Conservation (phyloP, 2,329 filamentous ascomycete species). For the Diaporthe vexans region DNA sequence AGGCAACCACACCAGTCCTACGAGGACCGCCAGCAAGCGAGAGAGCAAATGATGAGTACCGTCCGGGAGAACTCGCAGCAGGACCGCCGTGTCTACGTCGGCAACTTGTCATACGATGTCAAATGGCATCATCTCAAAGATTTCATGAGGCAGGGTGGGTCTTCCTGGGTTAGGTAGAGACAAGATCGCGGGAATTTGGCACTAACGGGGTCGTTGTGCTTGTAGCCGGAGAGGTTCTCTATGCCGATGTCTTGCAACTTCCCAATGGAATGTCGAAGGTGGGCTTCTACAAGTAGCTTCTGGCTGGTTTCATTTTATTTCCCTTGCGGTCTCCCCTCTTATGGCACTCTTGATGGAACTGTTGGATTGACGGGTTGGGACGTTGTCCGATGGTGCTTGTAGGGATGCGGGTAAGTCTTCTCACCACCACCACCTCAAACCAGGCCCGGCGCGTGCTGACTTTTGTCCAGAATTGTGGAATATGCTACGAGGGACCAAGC, state of each 20-base stretch:
- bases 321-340: slow-evolving; percentile 71
- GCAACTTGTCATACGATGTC: slow-evolving; percentile 98
- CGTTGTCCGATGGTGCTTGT: slow-evolving; percentile 89
- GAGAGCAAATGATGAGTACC: slow-evolving; percentile 96
- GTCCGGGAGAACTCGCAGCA: slow-evolving; percentile 96
- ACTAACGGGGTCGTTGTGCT: slow-evolving; percentile 55
- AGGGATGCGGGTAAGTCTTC: slow-evolving; percentile 97
- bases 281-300: slow-evolving; percentile 91
- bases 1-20: slow-evolving; percentile 79
- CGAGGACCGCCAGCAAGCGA: slow-evolving; percentile 86
- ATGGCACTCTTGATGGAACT: slow-evolving; percentile 79
- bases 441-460: slow-evolving; percentile 49
- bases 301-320: slow-evolving; percentile 87
- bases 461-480: slow-evolving; percentile 91
- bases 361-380: slow-evolving; percentile 99
- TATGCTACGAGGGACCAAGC: slow-evolving; percentile 99
- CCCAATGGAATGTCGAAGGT: slow-evolving; percentile 99
- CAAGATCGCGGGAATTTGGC: slow-evolving; percentile 46
- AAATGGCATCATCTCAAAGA: slow-evolving; percentile 99
- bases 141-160: slow-evolving; percentile 99
- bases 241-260: slow-evolving; percentile 99
- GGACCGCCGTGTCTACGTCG: slow-evolving; percentile 99
- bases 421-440: slow-evolving; percentile 10
- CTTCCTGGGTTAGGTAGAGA: slow-evolving; percentile 35
- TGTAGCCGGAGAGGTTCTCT: slow-evolving; percentile 97